phyloP scores from a whole-genome alignment of 352 stramenopile genomes.

The Phytophthora pini region DNA sequence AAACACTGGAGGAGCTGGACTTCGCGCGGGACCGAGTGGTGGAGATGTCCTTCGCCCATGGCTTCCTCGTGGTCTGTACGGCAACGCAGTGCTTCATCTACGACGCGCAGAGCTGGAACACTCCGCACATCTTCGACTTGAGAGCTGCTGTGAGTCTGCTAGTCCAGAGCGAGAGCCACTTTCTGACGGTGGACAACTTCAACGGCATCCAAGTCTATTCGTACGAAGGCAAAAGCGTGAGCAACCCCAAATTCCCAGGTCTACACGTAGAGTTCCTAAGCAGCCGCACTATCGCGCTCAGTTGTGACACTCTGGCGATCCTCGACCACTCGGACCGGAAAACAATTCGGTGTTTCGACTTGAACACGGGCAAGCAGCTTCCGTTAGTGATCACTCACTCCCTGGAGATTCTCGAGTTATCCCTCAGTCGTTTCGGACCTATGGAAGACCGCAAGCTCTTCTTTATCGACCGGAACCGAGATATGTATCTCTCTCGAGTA shows the following conservation, averaged over 20 bases:
- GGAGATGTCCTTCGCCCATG: conserved; percentile 92
- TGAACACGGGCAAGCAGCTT: conserved; percentile 84
- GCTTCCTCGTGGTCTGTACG: conserved; percentile 93
- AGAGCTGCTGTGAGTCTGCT: conserved; percentile 87
- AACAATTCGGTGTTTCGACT: conserved; percentile 91
- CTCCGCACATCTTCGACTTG: conserved; percentile 93
- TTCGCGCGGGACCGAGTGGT: conserved; percentile 93
- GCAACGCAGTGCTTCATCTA: conserved; percentile 95
- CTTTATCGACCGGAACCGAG: conserved; percentile 90
- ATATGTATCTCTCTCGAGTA: conserved; percentile 83
- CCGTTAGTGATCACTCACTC: conserved; percentile 68
- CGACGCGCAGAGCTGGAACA: conserved; percentile 92
- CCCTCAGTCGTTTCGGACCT: conserved; percentile 79
- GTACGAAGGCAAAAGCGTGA: conserved; percentile 92
- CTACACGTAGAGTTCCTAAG: conserved; percentile 92
- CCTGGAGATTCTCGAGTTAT: conserved; percentile 83
- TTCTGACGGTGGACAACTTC: conserved; percentile 91
- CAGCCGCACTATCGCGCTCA: conserved; percentile 84
- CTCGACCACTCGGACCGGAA: conserved; percentile 91
- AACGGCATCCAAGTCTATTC: conserved; percentile 92
- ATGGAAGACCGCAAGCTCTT: conserved; percentile 85
- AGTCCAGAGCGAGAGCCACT: conserved; percentile 88
- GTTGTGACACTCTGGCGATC: conserved; percentile 87
- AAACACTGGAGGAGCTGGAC: conserved; percentile 92
- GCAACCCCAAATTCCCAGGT: conserved; percentile 85